Evolutionary conservation across 805 yeast species (phyloP).

Genomic region (Spathaspora passalidarum): DNA sequence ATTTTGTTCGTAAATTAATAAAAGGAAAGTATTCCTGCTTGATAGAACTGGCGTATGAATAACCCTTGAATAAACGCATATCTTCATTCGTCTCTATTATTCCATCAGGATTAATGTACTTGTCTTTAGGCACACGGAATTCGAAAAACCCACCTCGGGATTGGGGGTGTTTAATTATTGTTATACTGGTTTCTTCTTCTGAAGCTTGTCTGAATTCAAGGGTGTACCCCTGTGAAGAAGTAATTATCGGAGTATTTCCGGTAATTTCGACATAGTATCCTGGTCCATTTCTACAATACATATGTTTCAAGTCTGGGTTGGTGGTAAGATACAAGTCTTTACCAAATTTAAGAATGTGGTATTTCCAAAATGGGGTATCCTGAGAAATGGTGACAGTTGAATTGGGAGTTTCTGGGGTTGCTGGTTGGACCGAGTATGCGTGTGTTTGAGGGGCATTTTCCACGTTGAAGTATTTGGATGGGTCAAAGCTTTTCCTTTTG

Average conservation of each 20-base stretch:
- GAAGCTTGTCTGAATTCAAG: conserved; percentile 23
- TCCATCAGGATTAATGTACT: not conserved
- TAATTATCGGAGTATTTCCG: conserved; percentile 19
- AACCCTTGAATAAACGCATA: conserved; percentile 18
- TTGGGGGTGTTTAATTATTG: conserved; percentile 20
- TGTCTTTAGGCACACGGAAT: conserved; percentile 18
- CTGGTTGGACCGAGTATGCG: not conserved
- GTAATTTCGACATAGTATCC: conserved; percentile 49
- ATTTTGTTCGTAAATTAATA: conserved; percentile 9
- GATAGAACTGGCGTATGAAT: conserved; percentile 23
- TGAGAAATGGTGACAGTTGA: not conserved
- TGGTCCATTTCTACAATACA: conserved; percentile 59
- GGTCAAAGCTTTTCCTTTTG: not conserved
- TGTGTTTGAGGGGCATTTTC: not conserved
- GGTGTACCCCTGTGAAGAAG: conserved; percentile 18
- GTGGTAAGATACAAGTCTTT: conserved; percentile 61
- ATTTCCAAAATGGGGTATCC: conserved; percentile 52
- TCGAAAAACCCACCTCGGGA: conserved; percentile 29
- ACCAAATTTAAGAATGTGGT: conserved; percentile 56
- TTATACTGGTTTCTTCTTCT: conserved; percentile 21
- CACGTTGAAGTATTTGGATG: no score
- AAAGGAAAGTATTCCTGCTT: conserved; percentile 20
- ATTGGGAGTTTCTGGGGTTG: not conserved
- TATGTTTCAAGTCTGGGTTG: conserved; percentile 60
- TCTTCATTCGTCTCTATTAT: conserved; percentile 1